Base-by-base conservation (phyloP, 2,329 filamentous ascomycete genomes). In the Alternaria dauci region DNA sequence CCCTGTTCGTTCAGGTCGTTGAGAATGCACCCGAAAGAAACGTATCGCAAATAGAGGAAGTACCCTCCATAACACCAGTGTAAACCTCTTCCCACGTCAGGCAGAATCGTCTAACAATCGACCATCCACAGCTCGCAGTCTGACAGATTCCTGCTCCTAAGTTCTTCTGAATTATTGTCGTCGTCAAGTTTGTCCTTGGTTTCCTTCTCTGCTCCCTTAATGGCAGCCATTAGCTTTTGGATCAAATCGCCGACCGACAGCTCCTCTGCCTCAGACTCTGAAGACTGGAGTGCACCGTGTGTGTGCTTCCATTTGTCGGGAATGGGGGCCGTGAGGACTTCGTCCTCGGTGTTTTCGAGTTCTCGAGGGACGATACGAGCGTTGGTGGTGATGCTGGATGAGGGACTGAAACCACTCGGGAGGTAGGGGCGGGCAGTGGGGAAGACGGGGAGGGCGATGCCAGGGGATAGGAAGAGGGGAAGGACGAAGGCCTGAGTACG, bases 271-370 rank as follows among this genome's bases (percentile, higher is more conserved):
- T 36, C 9, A 9, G 18, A 23, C 28, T 34, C 44, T 12, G 20
- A 18, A 23, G n/a, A 34, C 18, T 30, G 28, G 7, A 48, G 44
- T 14, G 11, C 30, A 20, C 14, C 46, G 9, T 50, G 46, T n/a
- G 46, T 50, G 32, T 50, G 32, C 32, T 25, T 50, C 46, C 46
- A 50, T 26, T 38, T 50, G 3, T 50, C 32, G 20, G 46, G 46
- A 20, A 50, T 41, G 50, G 20, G 11, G 1, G 20, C 39, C 1
- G 20, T 42, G 11, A 23, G 23, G 11, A 28, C 16, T 30, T 30
- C 34, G 11, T 20, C 34, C 1, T 52, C n/a, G 9, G 12, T 18
- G 18, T 48, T 34, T 32, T 3, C 5, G 5, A 8, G 16, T 18
- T 6, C 48, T 7, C 48, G 30, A 3, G 48, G 18, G 32, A 18